Evolutionary conservation across 2,329 filamentous ascomycete species (phyloP).

Genomic region (Xenosphaeropsis pyriputrescens): DNA sequence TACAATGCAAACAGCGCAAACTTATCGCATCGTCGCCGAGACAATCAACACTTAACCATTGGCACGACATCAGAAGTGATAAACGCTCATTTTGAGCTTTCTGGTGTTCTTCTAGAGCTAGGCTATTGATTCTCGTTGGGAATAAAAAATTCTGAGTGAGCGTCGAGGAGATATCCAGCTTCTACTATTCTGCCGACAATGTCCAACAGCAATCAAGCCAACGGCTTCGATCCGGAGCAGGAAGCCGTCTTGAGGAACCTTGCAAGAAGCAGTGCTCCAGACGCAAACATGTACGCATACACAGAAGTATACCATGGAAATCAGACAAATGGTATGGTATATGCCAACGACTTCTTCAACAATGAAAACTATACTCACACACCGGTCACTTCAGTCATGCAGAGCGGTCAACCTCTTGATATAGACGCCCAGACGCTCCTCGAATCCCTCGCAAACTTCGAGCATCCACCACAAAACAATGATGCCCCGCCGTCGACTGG

Average conservation of each 20-base stretch:
- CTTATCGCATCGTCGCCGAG: no score
- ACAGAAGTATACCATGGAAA: slow-evolving; percentile 1
- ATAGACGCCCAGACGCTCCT: slow-evolving; percentile 11
- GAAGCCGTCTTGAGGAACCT: slow-evolving; percentile 4
- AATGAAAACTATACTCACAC: not conserved
- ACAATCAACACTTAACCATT: no score
- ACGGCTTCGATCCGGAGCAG: slow-evolving; percentile 3
- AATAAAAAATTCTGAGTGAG: no score
- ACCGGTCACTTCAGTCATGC: no score
- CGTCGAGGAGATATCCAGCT: no score
- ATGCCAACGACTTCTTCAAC: not conserved
- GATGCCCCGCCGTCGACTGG: slow-evolving; percentile 2
- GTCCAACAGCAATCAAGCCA: not conserved
- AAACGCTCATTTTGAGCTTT: no score
- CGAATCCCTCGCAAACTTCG: slow-evolving; percentile 12
- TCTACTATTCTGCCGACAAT: no score
- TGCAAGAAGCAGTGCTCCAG: slow-evolving; percentile 2
- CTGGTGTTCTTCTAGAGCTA: no score
- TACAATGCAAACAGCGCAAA: no score
- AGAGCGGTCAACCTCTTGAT: slow-evolving; percentile 1
- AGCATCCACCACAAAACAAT: slow-evolving; percentile 3
- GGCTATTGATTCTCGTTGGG: no score
- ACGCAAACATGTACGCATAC: slow-evolving; percentile 3
- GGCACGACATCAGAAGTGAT: no score
- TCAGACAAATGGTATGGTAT: not conserved